Base-by-base conservation (phyloP, 2,329 filamentous ascomycete genomes). In the Drechslera avenae region DNA sequence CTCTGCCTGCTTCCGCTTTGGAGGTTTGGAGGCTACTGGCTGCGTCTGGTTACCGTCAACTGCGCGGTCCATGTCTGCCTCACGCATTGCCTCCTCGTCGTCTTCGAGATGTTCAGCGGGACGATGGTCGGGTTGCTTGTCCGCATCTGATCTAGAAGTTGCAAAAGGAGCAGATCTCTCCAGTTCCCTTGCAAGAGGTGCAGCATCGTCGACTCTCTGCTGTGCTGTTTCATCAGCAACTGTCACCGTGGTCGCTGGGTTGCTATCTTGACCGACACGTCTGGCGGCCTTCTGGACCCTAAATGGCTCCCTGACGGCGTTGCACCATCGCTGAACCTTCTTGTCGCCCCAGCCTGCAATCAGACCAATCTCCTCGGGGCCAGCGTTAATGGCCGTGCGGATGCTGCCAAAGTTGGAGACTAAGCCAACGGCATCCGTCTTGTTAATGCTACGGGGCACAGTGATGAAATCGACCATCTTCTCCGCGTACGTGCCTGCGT, bases 301-400 rank as follows among this genome's bases (percentile, higher is more conserved):
- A 64, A 97, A 97, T 0, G 91, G 90, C 73, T 96, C 91, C 52
- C 90, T 84, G 1, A 97, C 88, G 8, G 89, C 88, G 49, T 80
- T 83, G 60, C 83, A 87, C 93, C 93, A 97, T 50, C 86, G 84
- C 73, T 89, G 88, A 17, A 97, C 91, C 75, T 99, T 99, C 77
- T 90, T 91, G 74, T 95, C 90, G 28, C 94, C 94, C 92, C 92
- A 99, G 1, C 94, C 94, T 23, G 87, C 83, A n/a, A 99, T 85
- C 56, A 90, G 78, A 12, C 86, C 85, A 30, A 99, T 82, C 73
- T 96, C 89, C 69, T 97, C 94, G 0, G 90, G 85, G 36, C 88
- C 83, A 1, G 91, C 93, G 72, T 97, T 97, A 52, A 97, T 81
- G 0, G 93, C 93, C 31, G 88, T 89, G 61, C 87, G 85, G 50